Percentiles rank a stretch among this genome's conserved stretches.
Evolutionary conservation across 2,329 filamentous ascomycete species (phyloP).

Genomic region (Neopestalotiopsis rosae): DNA sequence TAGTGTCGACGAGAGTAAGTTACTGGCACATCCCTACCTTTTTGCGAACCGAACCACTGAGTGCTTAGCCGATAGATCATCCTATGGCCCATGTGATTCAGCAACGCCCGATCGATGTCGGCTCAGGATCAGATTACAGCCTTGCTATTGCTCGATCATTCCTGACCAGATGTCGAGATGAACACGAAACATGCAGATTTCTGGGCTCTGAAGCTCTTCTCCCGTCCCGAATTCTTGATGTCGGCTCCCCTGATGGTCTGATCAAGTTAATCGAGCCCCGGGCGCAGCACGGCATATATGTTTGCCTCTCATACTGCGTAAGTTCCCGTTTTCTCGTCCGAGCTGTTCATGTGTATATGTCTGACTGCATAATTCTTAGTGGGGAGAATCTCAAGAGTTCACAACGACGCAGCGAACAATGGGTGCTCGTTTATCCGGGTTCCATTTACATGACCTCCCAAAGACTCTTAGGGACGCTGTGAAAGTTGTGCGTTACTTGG

Average conservation of each 20-base stretch:
- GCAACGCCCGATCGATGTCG: constrained; percentile 4
- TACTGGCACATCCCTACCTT: no score
- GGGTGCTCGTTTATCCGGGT: not conserved
- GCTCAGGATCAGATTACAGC: constrained; percentile 8
- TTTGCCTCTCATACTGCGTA: constrained; percentile 24
- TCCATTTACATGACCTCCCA: constrained; percentile 12
- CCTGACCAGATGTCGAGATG: not conserved
- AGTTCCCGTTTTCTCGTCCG: no score
- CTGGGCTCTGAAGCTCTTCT: not conserved
- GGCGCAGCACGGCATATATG: constrained; percentile 18
- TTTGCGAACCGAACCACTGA: no score
- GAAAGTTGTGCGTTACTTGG: not conserved
- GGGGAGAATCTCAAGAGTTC: not conserved
- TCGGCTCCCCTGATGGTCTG: constrained; percentile 16
- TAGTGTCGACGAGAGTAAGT: not conserved
- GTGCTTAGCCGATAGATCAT: not conserved
- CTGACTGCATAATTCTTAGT: not conserved
- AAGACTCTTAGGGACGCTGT: constrained; percentile 10
- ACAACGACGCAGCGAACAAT: not conserved
- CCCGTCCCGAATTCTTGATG: constrained; percentile 20
- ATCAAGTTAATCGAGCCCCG: constrained; percentile 21
- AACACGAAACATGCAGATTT: constrained; percentile 4
- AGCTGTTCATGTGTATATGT: no score
- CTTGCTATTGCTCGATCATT: not conserved
- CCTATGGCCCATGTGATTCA: not conserved